Evolutionary conservation across 2,329 filamentous ascomycete species (phyloP).

Genomic region (Colletotrichum zoysiae): DNA sequence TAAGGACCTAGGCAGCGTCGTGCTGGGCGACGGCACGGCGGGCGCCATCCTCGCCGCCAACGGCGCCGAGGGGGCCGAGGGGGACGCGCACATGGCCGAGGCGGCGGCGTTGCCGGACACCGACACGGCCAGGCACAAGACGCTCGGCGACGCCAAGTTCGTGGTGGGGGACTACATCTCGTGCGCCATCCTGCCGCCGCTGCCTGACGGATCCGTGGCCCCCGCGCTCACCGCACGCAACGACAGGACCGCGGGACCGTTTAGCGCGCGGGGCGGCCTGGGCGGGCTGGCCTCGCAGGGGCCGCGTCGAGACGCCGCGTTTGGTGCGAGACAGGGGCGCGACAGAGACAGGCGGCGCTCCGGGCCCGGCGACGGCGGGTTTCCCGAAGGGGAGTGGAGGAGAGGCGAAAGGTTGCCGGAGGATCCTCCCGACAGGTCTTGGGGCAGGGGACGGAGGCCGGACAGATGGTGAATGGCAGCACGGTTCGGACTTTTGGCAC

Average conservation of each 20-base stretch:
- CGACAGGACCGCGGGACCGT: conserved; percentile 55
- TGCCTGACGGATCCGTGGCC: conserved; percentile 79
- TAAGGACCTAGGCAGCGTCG: conserved; percentile 85
- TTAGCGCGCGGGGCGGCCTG: conserved; percentile 49
- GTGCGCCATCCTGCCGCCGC: conserved; percentile 82
- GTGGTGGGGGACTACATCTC: conserved; percentile 91
- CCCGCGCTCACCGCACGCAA: conserved; percentile 66
- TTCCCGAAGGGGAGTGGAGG: conserved; percentile 73
- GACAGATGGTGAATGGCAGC: conserved; percentile 48
- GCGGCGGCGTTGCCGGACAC: conserved; percentile 17
- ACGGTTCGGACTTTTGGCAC: neutral
- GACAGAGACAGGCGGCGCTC: conserved; percentile 55
- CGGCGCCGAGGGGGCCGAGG: conserved; percentile 50
- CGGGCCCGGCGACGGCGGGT: conserved; percentile 50
- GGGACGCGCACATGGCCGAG: conserved; percentile 40
- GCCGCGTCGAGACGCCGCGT: conserved; percentile 37
- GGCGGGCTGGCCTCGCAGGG: conserved; percentile 17
- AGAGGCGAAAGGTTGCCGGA: conserved; percentile 74
- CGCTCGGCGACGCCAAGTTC: conserved; percentile 81
- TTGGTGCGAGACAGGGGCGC: conserved; percentile 50
- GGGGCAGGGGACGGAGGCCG: conserved; percentile 60
- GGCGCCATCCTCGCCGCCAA: conserved; percentile 61
- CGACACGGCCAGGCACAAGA: conserved; percentile 65
- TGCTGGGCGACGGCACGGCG: conserved; percentile 69
- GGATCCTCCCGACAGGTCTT: conserved; percentile 50